Evolutionary conservation across 257 asterid species (phyloP).

Genomic region (Nicotiana knightiana): DNA sequence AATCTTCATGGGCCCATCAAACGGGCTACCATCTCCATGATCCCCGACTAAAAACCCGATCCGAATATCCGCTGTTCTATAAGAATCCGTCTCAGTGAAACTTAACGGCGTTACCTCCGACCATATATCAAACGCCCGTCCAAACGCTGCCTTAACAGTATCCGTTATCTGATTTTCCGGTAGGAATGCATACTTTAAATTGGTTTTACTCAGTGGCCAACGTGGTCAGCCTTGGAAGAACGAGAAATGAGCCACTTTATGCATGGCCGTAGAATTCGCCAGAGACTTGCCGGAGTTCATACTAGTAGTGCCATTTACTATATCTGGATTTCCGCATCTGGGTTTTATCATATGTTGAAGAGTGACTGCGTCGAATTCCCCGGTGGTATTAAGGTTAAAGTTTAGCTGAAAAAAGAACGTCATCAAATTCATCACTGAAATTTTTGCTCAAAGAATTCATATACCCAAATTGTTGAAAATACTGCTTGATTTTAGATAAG

Average conservation of each 20-base stretch:
- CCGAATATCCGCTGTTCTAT: conserved; percentile 35
- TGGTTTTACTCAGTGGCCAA: conserved; percentile 43
- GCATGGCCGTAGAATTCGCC: conserved; percentile 10
- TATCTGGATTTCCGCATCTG: conserved; percentile 73
- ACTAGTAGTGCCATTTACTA: conserved; percentile 51
- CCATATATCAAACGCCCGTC: conserved; percentile 70
- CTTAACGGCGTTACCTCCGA: conserved; percentile 62
- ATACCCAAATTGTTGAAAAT: conserved; percentile 67
- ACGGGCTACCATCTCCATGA: conserved; percentile 81
- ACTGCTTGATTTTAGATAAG: conserved; percentile 43
- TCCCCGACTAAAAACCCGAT: conserved; percentile 57
- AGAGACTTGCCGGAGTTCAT: conserved; percentile 41
- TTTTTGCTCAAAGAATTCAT: conserved; percentile 28
- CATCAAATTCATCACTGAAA: conserved; percentile 67
- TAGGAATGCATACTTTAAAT: conserved; percentile 52
- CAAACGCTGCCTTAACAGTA: conserved; percentile 25
- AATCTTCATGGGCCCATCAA: conserved; percentile 72
- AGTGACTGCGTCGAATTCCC: conserved; percentile 48
- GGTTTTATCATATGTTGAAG: conserved; percentile 46
- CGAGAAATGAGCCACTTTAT: conserved; percentile 52
- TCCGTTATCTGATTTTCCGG: conserved; percentile 41
- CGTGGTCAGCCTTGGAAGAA: conserved; percentile 59
- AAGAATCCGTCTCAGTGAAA: conserved; percentile 42
- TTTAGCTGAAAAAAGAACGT: conserved; percentile 48
- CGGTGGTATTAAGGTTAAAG: conserved; percentile 63